Conservation (phyloP, 2,329 filamentous ascomycete genomes). For the Gaeumannomyces sp. region DNA sequence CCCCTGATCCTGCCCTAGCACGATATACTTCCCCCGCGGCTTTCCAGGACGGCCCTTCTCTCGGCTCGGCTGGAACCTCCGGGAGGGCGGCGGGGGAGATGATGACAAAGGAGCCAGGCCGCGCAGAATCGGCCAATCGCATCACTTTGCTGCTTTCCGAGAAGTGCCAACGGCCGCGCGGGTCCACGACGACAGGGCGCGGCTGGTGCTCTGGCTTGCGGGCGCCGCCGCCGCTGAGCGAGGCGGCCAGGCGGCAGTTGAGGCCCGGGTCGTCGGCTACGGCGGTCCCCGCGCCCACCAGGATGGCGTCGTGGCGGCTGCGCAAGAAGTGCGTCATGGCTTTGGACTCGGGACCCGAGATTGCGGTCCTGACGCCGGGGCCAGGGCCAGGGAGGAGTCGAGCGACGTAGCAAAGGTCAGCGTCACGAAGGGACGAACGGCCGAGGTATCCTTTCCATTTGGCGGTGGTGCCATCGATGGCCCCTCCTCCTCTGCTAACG, state of each 20-base stretch:
- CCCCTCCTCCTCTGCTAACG: neutral
- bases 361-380: constrained; percentile 74
- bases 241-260: constrained; percentile 68
- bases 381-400: constrained; percentile 70
- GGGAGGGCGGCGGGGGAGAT: constrained; percentile 33
- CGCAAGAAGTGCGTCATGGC: constrained; percentile 91
- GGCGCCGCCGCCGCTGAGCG: constrained; percentile 15
- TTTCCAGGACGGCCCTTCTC: constrained; percentile 36
- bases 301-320: constrained; percentile 73
- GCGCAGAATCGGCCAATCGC: constrained; percentile 51
- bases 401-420: constrained; percentile 89
- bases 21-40: constrained; percentile 48
- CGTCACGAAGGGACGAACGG: constrained; percentile 53
- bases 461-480: neutral
- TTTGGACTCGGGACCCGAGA: constrained; percentile 80
- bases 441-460: neutral
- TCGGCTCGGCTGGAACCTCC: constrained; percentile 37
- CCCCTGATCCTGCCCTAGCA: constrained; percentile 20
- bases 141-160: constrained; percentile 57
- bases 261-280: constrained; percentile 78
- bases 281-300: constrained; percentile 79
- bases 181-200: constrained; percentile 76
- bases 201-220: constrained; percentile 52
- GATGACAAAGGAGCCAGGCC: constrained; percentile 69
- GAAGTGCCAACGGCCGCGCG: constrained; percentile 66